A percentile compares a stretch with the other conserved stretches of the same genome.
Evolutionary conservation across 768 basidiomycete genomes (phyloP).

Genomic region (Sporobolomyces roseus): DNA sequence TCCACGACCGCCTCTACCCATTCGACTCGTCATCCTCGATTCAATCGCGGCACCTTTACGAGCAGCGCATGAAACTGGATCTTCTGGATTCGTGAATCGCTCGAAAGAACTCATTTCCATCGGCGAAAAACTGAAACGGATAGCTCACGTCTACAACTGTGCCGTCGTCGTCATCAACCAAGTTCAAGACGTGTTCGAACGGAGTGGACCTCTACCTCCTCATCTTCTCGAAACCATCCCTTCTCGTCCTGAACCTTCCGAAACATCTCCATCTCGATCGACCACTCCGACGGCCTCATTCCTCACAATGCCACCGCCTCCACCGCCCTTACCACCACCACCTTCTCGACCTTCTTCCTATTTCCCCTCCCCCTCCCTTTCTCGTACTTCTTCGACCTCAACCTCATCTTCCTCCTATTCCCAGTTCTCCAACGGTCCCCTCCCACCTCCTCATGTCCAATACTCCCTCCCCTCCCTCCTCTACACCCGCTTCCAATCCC

Average conservation of each 20-base stretch:
- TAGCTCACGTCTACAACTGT: slow-evolving; percentile 63
- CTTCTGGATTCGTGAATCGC: slow-evolving; percentile 65
- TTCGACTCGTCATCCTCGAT: slow-evolving; percentile 80
- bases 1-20: slow-evolving; percentile 60
- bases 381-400: slow-evolving; percentile 16
- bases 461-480: slow-evolving; percentile 19
- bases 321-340: not conserved
- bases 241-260: not conserved
- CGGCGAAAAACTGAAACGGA: slow-evolving; percentile 63
- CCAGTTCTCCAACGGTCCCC: not conserved
- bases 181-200: slow-evolving; percentile 69
- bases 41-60: slow-evolving; percentile 82
- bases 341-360: not conserved
- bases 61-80: slow-evolving; percentile 59
- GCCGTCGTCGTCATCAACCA: slow-evolving; percentile 85
- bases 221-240: slow-evolving; percentile 5
- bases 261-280: no score
- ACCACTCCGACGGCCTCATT: no score
- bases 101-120: slow-evolving; percentile 66
- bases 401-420: slow-evolving; percentile 10
- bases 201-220: slow-evolving; percentile 7
- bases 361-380: not conserved
- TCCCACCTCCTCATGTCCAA: slow-evolving; percentile 23
- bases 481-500: slow-evolving; percentile 29
- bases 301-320: not conserved